phyloP scores from a whole-genome alignment of 192 early-diverging fungal genomes.

The Coemansia sp. region DNA sequence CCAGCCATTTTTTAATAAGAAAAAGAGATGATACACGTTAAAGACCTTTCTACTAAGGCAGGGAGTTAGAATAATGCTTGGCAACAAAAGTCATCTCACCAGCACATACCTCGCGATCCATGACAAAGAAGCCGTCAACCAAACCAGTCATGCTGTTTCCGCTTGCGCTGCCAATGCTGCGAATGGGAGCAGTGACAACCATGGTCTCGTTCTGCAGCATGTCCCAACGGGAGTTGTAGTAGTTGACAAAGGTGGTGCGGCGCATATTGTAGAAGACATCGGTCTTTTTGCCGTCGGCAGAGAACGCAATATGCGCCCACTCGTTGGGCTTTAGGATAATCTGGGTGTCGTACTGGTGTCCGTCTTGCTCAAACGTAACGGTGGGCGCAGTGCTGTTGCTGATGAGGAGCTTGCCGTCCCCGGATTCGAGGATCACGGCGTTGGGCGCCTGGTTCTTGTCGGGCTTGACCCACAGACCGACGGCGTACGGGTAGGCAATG shows the following conservation, averaged over 20 bases:
- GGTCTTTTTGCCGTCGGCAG: conserved; percentile 33
- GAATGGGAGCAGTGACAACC: conserved; percentile 32
- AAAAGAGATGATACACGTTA: too few relatives aligned
- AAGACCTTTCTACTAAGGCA: conserved; percentile 13
- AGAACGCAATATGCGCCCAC: conserved; percentile 50
- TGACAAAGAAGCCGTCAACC: conserved; percentile 40
- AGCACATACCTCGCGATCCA: conserved; percentile 29
- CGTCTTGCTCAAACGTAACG: conserved; percentile 44
- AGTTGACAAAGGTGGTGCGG: conserved; percentile 30
- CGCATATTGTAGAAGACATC: conserved; percentile 45
- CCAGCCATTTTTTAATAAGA: too few relatives aligned
- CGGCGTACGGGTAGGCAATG: conserved; percentile 43
- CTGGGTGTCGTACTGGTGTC: conserved; percentile 44
- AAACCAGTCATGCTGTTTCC: conserved; percentile 41
- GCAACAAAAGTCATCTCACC: conserved; percentile 48
- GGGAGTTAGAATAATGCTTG: conserved; percentile 39
- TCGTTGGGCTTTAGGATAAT: conserved; percentile 26
- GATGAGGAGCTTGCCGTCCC: conserved; percentile 38
- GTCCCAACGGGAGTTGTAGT: conserved; percentile 45
- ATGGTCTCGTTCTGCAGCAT: conserved; percentile 39
- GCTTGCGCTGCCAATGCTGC: conserved; percentile 35
- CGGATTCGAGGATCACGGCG: conserved; percentile 39
- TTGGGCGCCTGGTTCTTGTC: conserved; percentile 31
- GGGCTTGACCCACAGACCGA: conserved; percentile 52
- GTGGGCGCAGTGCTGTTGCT: conserved; percentile 36